Conservation (phyloP, 495 filamentous ascomycete genomes). For the Lentithecium fluviatile region DNA sequence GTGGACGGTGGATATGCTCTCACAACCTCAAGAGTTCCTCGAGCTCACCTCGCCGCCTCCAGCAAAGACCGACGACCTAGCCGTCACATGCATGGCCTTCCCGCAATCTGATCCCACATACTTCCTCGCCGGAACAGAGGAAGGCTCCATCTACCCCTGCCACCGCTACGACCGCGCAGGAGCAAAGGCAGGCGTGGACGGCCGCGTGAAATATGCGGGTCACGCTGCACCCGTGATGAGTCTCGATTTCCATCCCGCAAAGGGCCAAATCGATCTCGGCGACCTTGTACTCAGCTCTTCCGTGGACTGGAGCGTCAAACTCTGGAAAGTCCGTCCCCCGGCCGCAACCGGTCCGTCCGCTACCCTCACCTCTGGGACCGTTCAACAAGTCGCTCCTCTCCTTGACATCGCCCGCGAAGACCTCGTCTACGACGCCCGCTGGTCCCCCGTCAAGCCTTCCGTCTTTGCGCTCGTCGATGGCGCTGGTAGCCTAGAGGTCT, state of each 20-base stretch:
- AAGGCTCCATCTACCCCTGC: constrained; percentile 92
- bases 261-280: constrained; percentile 89
- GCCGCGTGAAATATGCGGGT: constrained; percentile 76
- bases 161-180: constrained; percentile 96
- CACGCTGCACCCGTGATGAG: constrained; percentile 95
- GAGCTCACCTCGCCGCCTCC: constrained; percentile 82
- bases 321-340: constrained; percentile 89
- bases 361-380: constrained; percentile 42
- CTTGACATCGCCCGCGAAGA: constrained; percentile 91
- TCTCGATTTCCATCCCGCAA: constrained; percentile 88
- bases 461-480: constrained; percentile 94
- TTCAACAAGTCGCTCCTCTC: constrained; percentile 62
- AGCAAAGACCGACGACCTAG: constrained; percentile 87
- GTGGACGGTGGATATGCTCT: constrained; percentile 96
- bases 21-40: constrained; percentile 88
- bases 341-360: constrained; percentile 55
- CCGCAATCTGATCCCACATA: constrained; percentile 93
- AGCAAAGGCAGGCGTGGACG: constrained; percentile 91
- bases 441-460: constrained; percentile 87
- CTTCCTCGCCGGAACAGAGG: constrained; percentile 95
- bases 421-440: constrained; percentile 90
- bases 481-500: constrained; percentile 88
- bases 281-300: constrained; percentile 84
- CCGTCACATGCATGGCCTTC: constrained; percentile 96
- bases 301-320: constrained; percentile 93